A percentile compares a stretch with the other conserved stretches of the same genome.
These are phyloP conservation scores for Raddia guianensis DNA, from an alignment of 176 grass and related monocot genomes.

Conservation along the genomic window DNA sequence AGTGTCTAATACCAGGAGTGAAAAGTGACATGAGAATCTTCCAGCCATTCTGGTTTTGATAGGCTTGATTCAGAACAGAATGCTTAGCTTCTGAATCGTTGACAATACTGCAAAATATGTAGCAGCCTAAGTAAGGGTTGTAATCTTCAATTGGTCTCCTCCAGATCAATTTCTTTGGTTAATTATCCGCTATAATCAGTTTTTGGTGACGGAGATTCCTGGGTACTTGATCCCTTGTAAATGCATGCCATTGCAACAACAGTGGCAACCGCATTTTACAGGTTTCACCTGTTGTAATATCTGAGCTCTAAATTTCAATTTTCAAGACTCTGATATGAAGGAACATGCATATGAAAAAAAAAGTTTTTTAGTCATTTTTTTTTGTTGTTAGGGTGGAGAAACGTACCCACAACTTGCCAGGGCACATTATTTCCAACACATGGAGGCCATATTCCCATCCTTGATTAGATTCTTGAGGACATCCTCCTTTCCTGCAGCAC, in stretches of 20 bases:
- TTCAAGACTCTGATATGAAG: neutral
- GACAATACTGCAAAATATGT: neutral
- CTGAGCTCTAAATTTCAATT: neutral
- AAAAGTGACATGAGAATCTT: constrained; percentile 36
- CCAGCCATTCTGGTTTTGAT: constrained; percentile 9
- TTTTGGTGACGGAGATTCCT: neutral
- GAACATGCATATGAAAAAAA: constrained; percentile 20
- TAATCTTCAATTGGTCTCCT: neutral
- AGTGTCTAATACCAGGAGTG: constrained; percentile 26
- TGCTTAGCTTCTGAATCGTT: neutral
- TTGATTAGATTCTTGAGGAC: constrained; percentile 43
- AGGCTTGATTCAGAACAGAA: constrained; percentile 7
- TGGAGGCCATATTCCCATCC: constrained; percentile 43
- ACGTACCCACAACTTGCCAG: constrained; percentile 25
- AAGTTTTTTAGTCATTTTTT: neutral
- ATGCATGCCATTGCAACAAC: neutral
- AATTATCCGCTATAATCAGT: neutral
- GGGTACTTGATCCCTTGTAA: neutral
- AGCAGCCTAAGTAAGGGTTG: neutral
- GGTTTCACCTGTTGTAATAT: neutral
- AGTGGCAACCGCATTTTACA: neutral
- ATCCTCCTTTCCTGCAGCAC: constrained; percentile 26
- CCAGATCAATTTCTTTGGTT: neutral
- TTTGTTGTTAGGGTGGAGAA: constrained; percentile 5
- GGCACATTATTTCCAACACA: constrained; percentile 46